These are phyloP conservation scores for Zoysia japonica DNA, from an alignment of 176 grass and related monocot species.

Conservation along the genomic window DNA sequence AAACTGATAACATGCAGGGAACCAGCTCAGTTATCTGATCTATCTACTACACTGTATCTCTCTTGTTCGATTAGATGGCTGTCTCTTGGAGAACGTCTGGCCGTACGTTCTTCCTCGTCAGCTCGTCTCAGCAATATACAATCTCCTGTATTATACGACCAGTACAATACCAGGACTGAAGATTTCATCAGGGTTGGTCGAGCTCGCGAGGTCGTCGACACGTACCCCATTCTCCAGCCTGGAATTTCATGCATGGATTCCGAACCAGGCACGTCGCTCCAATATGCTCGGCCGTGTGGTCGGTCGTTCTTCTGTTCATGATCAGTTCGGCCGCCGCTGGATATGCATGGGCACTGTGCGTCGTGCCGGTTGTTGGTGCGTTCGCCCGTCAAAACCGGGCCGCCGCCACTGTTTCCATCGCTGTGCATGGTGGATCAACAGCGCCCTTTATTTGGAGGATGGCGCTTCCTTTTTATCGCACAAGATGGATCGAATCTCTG, in stretches of 20 bases:
- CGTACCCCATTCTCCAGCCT: neutral
- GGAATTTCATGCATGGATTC: neutral
- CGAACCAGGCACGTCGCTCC: constrained; percentile 4
- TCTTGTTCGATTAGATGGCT: neutral
- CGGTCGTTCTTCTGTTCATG: neutral
- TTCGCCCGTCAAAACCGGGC: neutral
- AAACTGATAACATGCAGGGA: neutral
- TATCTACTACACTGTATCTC: too few relatives aligned
- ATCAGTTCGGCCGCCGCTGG: neutral
- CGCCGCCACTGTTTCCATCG: constrained; percentile 7
- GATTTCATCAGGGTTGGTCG: neutral
- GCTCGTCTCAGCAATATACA: too few relatives aligned
- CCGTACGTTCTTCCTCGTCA: neutral
- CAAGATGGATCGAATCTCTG: neutral
- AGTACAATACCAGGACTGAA: neutral
- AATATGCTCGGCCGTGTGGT: neutral
- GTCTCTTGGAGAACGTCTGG: neutral
- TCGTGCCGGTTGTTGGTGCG: neutral
- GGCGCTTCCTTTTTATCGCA: constrained; percentile 20
- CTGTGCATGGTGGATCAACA: neutral
- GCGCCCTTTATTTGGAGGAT: neutral
- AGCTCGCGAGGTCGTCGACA: too few relatives aligned
- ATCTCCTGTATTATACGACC: too few relatives aligned
- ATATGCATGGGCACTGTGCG: neutral
- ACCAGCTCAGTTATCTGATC: neutral